Conservation (phyloP, 2,329 filamentous ascomycete species). For the Penicillium sp. region DNA sequence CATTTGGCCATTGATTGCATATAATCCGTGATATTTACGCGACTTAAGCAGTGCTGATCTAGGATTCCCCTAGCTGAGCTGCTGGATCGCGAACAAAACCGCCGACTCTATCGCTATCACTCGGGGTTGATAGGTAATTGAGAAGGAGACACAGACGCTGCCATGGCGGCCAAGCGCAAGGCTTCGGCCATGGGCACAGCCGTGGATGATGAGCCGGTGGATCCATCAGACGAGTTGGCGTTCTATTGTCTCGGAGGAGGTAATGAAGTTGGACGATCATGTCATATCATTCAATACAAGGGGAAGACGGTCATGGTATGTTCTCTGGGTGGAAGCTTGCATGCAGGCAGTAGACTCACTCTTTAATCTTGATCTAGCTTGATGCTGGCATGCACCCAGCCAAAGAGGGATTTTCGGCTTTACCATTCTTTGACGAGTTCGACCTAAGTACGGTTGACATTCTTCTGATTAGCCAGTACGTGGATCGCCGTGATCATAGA, state of each 20-base stretch:
- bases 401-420: conserved; percentile 88
- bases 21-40: not conserved
- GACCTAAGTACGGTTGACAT: conserved; percentile 97
- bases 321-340: conserved; percentile 5
- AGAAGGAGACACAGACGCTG: conserved; percentile 15
- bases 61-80: not conserved
- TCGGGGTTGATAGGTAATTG: not conserved
- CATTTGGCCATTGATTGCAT: not conserved
- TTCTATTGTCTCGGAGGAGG: conserved; percentile 93
- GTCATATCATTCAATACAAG: conserved; percentile 98
- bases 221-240: conserved; percentile 90
- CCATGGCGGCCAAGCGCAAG: conserved; percentile 94
- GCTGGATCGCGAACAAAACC: not conserved
- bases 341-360: not conserved
- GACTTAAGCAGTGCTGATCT: not conserved
- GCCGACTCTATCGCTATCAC: no score
- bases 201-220: conserved; percentile 78
- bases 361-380: conserved; percentile 60
- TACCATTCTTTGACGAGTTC: conserved; percentile 98
- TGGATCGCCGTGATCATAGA: conserved; percentile 32
- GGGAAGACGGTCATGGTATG: conserved; percentile 98
- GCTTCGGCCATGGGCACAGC: conserved; percentile 72
- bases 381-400: conserved; percentile 97
- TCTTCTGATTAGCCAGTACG: conserved; percentile 98
- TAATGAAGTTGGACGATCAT: conserved; percentile 95